Percentiles rank a stretch among this genome's conserved stretches.
phyloP scores from a whole-genome alignment of 441 rosid genomes.

The Adansonia grandidieri region DNA sequence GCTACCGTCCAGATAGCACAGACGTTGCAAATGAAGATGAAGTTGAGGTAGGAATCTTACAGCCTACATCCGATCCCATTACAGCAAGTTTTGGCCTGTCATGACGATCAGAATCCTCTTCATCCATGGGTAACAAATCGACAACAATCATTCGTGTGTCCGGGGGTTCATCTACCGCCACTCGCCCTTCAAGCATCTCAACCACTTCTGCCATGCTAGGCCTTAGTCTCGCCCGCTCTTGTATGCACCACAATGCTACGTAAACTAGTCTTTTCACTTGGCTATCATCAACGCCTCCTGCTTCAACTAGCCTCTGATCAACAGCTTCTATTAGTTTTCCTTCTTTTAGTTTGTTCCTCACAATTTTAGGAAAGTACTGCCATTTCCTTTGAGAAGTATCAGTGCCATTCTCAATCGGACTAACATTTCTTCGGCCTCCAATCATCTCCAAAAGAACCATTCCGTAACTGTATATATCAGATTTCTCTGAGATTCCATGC shows the following conservation, averaged over 20 bases:
- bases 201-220: constrained; percentile 72
- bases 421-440: constrained; percentile 72
- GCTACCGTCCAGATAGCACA: constrained; percentile 63
- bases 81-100: constrained; percentile 30
- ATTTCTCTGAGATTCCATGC: constrained; percentile 71
- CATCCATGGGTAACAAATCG: constrained; percentile 59
- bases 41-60: constrained; percentile 31
- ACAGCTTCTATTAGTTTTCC: constrained; percentile 69
- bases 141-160: constrained; percentile 66
- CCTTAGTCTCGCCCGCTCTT: constrained; percentile 61
- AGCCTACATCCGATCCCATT: constrained; percentile 34
- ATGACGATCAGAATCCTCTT: constrained; percentile 33
- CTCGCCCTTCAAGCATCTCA: constrained; percentile 84
- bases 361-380: constrained; percentile 71
- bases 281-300: constrained; percentile 54
- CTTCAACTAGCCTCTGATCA: constrained; percentile 56
- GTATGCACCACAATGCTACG: constrained; percentile 88
- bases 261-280: constrained; percentile 55
- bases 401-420: constrained; percentile 40
- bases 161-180: constrained; percentile 67
- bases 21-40: constrained; percentile 56
- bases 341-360: constrained; percentile 62
- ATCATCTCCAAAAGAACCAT: constrained; percentile 80
- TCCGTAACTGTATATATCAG: constrained; percentile 79
- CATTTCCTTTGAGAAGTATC: constrained; percentile 47